Conservation (phyloP, 805 yeast species). For the Saturnispora hagleri region DNA sequence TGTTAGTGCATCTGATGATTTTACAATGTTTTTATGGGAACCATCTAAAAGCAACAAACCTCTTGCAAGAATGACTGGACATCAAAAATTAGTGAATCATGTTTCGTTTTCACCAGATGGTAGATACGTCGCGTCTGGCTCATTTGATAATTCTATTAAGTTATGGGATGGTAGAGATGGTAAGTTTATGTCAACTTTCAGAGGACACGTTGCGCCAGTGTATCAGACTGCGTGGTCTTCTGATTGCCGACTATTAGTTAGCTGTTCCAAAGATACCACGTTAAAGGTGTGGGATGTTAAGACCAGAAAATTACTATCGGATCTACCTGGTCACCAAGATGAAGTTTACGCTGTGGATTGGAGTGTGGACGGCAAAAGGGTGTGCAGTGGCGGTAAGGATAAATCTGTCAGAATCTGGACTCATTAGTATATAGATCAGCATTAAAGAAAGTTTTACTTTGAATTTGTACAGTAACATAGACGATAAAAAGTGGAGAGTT, state of each 20-base stretch:
- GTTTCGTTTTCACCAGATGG: conserved; percentile 97
- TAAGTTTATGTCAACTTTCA: conserved; percentile 74
- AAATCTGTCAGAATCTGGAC: conserved; percentile 92
- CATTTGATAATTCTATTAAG: conserved; percentile 92
- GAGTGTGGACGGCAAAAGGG: conserved; percentile 90
- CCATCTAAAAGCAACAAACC: conserved; percentile 78
- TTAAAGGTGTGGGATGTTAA: conserved; percentile 93
- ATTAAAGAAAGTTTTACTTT: background rate
- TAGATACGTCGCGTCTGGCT: conserved; percentile 77
- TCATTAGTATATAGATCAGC: conserved; percentile 31
- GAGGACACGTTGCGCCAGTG: conserved; percentile 98
- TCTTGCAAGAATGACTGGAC: conserved; percentile 90
- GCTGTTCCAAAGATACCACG: conserved; percentile 94
- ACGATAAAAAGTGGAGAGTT: background rate
- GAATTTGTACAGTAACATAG: background rate
- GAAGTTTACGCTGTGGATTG: conserved; percentile 97
- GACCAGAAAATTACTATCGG: conserved; percentile 74
- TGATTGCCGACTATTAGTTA: conserved; percentile 81
- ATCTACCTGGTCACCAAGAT: conserved; percentile 92
- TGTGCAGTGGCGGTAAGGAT: conserved; percentile 97
- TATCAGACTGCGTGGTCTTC: conserved; percentile 98
- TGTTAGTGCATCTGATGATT: conserved; percentile 94
- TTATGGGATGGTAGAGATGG: conserved; percentile 96
- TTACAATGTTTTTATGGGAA: conserved; percentile 97
- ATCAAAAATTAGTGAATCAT: conserved; percentile 92